Base-by-base conservation (phyloP, 202 grass and related monocot genomes). In the Dendrocalamus latiflorus region DNA sequence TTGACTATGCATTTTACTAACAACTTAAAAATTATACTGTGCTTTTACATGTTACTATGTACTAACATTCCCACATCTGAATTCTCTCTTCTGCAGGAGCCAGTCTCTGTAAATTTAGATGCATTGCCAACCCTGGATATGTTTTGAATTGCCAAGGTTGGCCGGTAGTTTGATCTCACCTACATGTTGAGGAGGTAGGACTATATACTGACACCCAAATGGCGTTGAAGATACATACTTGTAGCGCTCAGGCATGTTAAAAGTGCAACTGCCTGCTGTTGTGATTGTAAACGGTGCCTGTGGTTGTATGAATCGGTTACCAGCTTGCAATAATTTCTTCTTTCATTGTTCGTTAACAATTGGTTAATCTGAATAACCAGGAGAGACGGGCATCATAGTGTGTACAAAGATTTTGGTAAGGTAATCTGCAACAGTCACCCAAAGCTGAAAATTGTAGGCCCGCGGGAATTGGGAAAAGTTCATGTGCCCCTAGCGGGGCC, bases 81-180 rank as follows among this genome's bases (percentile, higher is more conserved):
- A 65, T 55, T 74, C 24, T 81, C 24, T 81, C 53, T 77, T 83
- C 50, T 77, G 85, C 85, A 91, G 89, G 85, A 87, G 13, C 24
- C 65, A 66, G 49, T 83, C 70, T 65, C 80, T 54, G 63, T 90
- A 80, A 84, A 74, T 84, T 85, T 89, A 43, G 72, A 85, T 77
- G 49, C 41, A 16, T 64, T 76, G 8, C 80, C 80, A 72, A 72
- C 86, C 86, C 37, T 79, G 69, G 67, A 81, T 68, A 88, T 76
- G 54, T 65, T 77, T 85, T 81, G 72, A 81, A 44, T 72, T 77
- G 20, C 57, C 80, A 50, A 58, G 86, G 86, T 58, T 74, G 77
- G 72, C 28, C 37, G 49, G 21, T 79, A 81, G 33, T 73, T 55
- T 58, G 44, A 49, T 77, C 33, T 59, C 64, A 4, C 49, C 82